phyloP scores from a whole-genome alignment of 2,329 filamentous ascomycete genomes.

The Colletotrichum tropicale region DNA sequence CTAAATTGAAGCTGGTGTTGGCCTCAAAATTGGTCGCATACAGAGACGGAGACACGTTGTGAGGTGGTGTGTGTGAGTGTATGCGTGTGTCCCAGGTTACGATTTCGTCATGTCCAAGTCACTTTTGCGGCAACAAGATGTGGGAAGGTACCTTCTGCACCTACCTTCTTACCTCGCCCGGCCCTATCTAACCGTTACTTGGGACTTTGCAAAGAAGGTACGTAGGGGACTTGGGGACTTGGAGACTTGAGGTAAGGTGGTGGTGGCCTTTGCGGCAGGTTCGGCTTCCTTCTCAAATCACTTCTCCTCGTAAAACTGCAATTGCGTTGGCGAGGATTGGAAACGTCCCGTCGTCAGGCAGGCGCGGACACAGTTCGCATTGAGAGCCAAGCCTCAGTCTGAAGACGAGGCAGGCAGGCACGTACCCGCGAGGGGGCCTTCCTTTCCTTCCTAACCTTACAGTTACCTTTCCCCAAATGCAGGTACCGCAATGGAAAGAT shows the following conservation, averaged over 20 bases:
- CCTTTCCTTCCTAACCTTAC: neutral
- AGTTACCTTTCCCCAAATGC: neutral
- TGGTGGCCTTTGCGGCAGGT: neutral
- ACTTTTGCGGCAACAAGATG: neutral
- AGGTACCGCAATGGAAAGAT: neutral
- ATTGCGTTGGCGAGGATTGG: neutral
- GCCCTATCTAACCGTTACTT: neutral
- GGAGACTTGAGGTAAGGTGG: neutral
- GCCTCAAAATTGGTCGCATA: neutral
- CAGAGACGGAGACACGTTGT: neutral
- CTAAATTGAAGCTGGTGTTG: neutral
- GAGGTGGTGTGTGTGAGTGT: neutral
- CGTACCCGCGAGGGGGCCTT: neutral
- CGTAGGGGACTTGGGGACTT: neutral
- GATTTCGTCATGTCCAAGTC: neutral
- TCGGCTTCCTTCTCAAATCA: neutral
- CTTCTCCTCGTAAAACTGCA: neutral
- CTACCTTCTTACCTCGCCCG: neutral
- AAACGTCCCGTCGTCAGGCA: neutral
- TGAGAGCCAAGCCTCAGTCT: conserved; percentile 2
- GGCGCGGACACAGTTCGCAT: conserved; percentile 1
- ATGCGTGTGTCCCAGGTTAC: neutral
- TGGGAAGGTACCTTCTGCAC: neutral
- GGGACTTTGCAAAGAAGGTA: neutral
- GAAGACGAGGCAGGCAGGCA: neutral